Evolutionary conservation across 441 rosid species (phyloP).

Genomic region (Breynia disticha): DNA sequence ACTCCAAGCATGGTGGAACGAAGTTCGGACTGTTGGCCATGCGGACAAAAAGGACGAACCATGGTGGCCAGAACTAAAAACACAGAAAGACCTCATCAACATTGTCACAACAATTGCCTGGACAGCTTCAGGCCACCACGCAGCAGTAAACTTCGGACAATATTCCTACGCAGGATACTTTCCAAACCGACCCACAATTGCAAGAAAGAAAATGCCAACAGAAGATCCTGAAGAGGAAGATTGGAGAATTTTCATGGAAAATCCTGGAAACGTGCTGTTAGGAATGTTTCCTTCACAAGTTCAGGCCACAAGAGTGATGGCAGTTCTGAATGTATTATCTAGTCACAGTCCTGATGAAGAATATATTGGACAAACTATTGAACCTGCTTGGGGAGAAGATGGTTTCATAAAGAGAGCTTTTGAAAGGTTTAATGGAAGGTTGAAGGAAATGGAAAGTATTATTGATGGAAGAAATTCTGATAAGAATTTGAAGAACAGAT

Average conservation of each 20-base stretch:
- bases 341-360: slow-evolving; percentile 69
- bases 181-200: slow-evolving; percentile 56
- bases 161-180: slow-evolving; percentile 58
- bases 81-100: slow-evolving; percentile 30
- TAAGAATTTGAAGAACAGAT: slow-evolving; percentile 26
- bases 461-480: slow-evolving; percentile 34
- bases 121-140: slow-evolving; percentile 51
- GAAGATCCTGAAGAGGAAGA: slow-evolving; percentile 34
- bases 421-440: slow-evolving; percentile 31
- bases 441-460: slow-evolving; percentile 28
- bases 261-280: slow-evolving; percentile 35
- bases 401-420: slow-evolving; percentile 38
- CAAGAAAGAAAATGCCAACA: slow-evolving; percentile 42
- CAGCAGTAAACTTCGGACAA: slow-evolving; percentile 60
- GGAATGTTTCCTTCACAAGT: slow-evolving; percentile 42
- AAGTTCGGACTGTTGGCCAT: slow-evolving; percentile 37
- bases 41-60: slow-evolving; percentile 41
- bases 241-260: slow-evolving; percentile 25
- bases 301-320: slow-evolving; percentile 56
- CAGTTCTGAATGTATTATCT: slow-evolving; percentile 44
- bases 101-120: slow-evolving; percentile 44
- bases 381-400: slow-evolving; percentile 38
- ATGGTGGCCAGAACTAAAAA: slow-evolving; percentile 46
- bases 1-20: slow-evolving; percentile 47
- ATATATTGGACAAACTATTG: slow-evolving; percentile 44